Conservation (phyloP, 2,329 filamentous ascomycete genomes). For the Scortechinia acanthostroma region DNA sequence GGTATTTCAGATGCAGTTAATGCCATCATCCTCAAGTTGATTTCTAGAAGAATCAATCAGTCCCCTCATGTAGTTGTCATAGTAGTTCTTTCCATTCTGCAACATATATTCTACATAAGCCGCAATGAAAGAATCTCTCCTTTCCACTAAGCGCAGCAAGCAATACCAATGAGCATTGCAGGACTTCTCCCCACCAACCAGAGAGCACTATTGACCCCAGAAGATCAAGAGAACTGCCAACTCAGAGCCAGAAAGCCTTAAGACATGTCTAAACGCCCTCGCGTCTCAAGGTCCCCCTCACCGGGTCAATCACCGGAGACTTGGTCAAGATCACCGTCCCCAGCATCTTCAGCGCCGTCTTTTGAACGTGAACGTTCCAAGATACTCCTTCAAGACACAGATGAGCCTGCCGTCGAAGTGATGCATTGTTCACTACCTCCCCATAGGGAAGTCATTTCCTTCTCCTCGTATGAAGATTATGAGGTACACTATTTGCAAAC, state of each 20-base stretch:
- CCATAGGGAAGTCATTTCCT: constrained; percentile 44
- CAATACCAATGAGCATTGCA: too few species aligned
- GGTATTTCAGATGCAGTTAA: too few species aligned
- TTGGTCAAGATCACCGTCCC: background rate
- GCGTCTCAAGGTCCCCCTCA: background rate
- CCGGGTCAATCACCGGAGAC: background rate
- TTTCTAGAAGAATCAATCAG: too few species aligned
- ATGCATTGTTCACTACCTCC: constrained; percentile 62
- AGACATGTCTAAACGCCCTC: background rate
- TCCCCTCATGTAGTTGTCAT: too few species aligned
- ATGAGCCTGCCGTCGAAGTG: constrained; percentile 6
- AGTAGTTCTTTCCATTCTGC: too few species aligned
- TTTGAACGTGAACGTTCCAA: background rate
- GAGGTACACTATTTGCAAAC: constrained; percentile 58
- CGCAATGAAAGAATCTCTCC: too few species aligned
- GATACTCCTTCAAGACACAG: background rate
- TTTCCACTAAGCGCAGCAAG: too few species aligned
- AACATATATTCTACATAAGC: too few species aligned
- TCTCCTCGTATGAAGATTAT: constrained; percentile 54
- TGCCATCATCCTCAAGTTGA: too few species aligned
- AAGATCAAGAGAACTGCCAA: too few species aligned
- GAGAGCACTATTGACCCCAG: too few species aligned
- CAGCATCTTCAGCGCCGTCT: background rate
- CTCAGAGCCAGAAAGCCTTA: background rate
- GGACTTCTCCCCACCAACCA: too few species aligned